A percentile compares a stretch with the other conserved stretches of the same genome.
Evolutionary conservation across 192 early-diverging fungal genomes (phyloP).

Genomic region (Podila verticillata): DNA sequence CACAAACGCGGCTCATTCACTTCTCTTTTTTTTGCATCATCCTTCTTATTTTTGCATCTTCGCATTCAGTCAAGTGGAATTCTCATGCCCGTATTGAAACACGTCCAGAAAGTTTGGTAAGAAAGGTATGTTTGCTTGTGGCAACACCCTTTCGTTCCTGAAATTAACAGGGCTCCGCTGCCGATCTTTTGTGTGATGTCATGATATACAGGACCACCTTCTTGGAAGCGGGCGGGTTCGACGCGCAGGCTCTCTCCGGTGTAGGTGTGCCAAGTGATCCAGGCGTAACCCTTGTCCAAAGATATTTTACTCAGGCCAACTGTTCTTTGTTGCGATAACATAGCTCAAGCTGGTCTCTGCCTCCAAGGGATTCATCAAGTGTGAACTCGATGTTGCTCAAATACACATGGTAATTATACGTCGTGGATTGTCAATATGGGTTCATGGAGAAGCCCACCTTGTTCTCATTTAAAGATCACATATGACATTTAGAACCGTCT

Average conservation of each 20-base stretch:
- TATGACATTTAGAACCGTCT: constrained; percentile 54
- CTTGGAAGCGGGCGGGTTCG: constrained; percentile 30
- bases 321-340: not conserved
- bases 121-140: not conserved
- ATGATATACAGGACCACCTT: constrained; percentile 22
- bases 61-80: not conserved
- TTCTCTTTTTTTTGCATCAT: no score
- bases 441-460: not conserved
- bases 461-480: not conserved
- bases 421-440: not conserved
- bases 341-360: constrained; percentile 55
- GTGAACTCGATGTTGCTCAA: constrained; percentile 56
- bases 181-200: not conserved
- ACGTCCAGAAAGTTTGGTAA: constrained; percentile 48
- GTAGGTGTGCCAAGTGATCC: constrained; percentile 4
- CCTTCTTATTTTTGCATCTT: no score
- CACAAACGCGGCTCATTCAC: no score
- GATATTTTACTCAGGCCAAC: not conserved
- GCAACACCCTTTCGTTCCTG: no score
- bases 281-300: not conserved
- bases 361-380: constrained; percentile 44
- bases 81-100: constrained; percentile 28
- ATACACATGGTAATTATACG: constrained; percentile 57
- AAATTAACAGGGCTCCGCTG: not conserved
- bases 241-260: constrained; percentile 33